A percentile compares a stretch with the other conserved stretches of the same genome.
Conservation (phyloP, 2,329 filamentous ascomycete species). For the Cordyceps cateniannulata region DNA sequence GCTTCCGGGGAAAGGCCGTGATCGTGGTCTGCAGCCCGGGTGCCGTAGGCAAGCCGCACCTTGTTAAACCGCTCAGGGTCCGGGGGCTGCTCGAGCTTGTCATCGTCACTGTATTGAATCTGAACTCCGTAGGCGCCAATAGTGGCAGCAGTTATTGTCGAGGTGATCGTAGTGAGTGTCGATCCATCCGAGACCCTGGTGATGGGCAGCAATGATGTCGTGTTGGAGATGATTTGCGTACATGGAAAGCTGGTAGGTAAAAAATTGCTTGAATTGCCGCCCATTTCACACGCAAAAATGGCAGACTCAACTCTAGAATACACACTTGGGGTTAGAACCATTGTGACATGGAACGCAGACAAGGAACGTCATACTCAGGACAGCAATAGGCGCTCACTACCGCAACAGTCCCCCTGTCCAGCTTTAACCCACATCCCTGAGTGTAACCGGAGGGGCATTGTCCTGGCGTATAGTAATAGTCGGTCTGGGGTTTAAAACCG, state of each 20-base stretch:
- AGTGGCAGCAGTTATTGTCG: background rate
- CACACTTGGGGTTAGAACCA: background rate
- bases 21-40: background rate
- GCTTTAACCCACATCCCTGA: background rate
- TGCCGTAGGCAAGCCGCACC: background rate
- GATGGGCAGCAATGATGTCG: background rate
- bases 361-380: background rate
- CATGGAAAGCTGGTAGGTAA: background rate
- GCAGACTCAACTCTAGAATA: background rate
- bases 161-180: background rate
- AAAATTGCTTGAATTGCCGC: background rate
- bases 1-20: background rate
- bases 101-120: background rate
- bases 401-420: background rate
- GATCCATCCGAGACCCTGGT: background rate
- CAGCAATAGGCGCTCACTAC: background rate
- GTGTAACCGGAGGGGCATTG: background rate
- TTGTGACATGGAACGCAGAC: no score
- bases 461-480: background rate
- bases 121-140: background rate
- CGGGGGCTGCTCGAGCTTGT: background rate
- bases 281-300: background rate
- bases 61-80: constrained; percentile 5
- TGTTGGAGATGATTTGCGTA: background rate
- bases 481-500: background rate